phyloP scores from a whole-genome alignment of 2,329 filamentous ascomycete species.

The Xylaria polymorpha region DNA sequence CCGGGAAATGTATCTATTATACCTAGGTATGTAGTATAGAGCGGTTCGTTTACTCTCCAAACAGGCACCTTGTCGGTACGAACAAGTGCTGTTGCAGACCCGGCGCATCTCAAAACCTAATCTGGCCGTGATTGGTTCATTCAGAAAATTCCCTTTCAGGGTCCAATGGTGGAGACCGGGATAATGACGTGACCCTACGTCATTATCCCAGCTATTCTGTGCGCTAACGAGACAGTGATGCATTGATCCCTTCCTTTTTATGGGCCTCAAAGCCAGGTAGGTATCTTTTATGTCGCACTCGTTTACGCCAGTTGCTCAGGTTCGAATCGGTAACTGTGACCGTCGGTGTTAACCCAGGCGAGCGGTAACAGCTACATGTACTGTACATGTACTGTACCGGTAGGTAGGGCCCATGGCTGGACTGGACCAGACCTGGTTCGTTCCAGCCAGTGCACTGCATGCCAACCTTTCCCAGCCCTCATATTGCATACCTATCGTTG shows the following conservation, averaged over 20 bases:
- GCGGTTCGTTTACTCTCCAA: neutral
- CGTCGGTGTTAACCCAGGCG: neutral
- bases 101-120: slow-evolving; percentile 20
- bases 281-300: neutral
- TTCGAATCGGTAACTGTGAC: neutral
- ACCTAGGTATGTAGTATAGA: neutral
- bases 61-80: neutral
- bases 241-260: neutral
- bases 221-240: slow-evolving; percentile 19
- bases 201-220: slow-evolving; percentile 23
- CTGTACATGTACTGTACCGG: too few relatives aligned
- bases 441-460: neutral
- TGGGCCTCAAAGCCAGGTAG: slow-evolving; percentile 11
- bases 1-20: neutral
- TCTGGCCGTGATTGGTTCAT: slow-evolving; percentile 15
- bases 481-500: neutral
- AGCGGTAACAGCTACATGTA: neutral
- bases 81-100: neutral
- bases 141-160: slow-evolving; percentile 25
- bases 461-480: neutral
- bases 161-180: slow-evolving; percentile 23
- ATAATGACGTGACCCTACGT: slow-evolving; percentile 35
- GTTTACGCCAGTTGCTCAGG: neutral
- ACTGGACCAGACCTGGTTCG: too few relatives aligned
- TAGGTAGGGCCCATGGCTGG: too few relatives aligned